Conservation (phyloP, 2,329 filamentous ascomycete genomes). For the Neurospora sp. region DNA sequence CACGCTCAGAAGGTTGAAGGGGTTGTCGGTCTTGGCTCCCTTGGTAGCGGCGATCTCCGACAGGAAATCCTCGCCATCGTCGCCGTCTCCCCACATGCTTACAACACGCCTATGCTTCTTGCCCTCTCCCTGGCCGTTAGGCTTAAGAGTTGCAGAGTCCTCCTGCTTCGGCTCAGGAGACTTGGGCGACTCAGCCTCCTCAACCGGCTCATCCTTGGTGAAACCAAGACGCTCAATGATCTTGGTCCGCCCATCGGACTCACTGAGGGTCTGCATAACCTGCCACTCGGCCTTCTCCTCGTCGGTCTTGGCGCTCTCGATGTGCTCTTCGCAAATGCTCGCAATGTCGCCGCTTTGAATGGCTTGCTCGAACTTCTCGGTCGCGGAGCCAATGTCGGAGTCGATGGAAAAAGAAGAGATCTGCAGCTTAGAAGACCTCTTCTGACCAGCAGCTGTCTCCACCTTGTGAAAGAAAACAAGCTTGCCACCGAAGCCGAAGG, state of each 20-base stretch:
- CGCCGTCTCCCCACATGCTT: constrained; percentile 69
- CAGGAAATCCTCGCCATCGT: constrained; percentile 75
- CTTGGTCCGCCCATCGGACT: constrained; percentile 73
- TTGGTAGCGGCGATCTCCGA: constrained; percentile 78
- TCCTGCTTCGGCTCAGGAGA: constrained; percentile 14
- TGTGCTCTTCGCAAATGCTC: constrained; percentile 70
- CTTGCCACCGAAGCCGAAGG: constrained; percentile 94
- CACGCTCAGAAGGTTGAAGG: constrained; percentile 81
- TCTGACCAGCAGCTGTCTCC: constrained; percentile 50
- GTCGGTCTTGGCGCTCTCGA: constrained; percentile 65
- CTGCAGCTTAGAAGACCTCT: constrained; percentile 61
- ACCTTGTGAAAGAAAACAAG: constrained; percentile 63
- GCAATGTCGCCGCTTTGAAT: constrained; percentile 68
- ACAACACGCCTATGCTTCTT: constrained; percentile 55
- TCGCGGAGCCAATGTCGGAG: constrained; percentile 70
- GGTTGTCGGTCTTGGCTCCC: constrained; percentile 84
- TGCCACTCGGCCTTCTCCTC: constrained; percentile 96
- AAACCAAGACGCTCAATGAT: constrained; percentile 90
- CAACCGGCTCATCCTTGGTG: constrained; percentile 42
- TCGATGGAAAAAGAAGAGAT: constrained; percentile 88
- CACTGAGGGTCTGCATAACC: constrained; percentile 80
- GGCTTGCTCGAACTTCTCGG: constrained; percentile 77
- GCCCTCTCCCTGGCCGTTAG: constrained; percentile 28
- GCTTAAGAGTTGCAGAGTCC: constrained; percentile 22
- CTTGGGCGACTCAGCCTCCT: constrained; percentile 8